Evolutionary conservation across 2,329 filamentous ascomycete species (phyloP).

Genomic region (Diaporthe longicolla): DNA sequence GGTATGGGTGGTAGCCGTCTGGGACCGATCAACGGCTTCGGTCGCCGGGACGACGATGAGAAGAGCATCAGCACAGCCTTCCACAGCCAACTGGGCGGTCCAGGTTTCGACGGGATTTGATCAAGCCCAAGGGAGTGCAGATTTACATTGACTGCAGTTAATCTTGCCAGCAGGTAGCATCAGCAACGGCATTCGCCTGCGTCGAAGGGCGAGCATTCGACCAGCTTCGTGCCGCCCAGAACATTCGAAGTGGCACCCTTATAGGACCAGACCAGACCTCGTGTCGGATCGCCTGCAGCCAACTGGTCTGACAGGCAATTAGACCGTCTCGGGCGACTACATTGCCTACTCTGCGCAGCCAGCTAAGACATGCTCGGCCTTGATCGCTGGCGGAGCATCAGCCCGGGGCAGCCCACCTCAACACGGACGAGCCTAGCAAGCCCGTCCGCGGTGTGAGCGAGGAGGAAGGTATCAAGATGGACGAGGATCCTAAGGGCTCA

Average conservation of each 20-base stretch:
- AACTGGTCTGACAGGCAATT: slow-evolving; percentile 23
- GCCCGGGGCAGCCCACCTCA: slow-evolving; percentile 20
- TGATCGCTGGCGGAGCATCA: background rate
- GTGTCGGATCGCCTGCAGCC: slow-evolving; percentile 11
- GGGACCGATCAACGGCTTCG: slow-evolving; percentile 76
- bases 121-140: slow-evolving; percentile 49
- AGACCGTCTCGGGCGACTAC: slow-evolving; percentile 1
- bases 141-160: slow-evolving; percentile 35
- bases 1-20: slow-evolving; percentile 75
- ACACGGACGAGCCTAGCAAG: slow-evolving; percentile 8
- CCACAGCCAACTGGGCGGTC: slow-evolving; percentile 87
- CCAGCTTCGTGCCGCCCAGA: slow-evolving; percentile 34
- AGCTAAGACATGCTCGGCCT: background rate
- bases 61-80: slow-evolving; percentile 97
- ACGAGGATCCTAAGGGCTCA: background rate
- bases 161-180: slow-evolving; percentile 29
- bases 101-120: slow-evolving; percentile 62
- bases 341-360: background rate
- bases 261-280: slow-evolving; percentile 14
- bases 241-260: slow-evolving; percentile 12
- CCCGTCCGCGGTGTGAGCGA: slow-evolving; percentile 23
- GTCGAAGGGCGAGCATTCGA: slow-evolving; percentile 14
- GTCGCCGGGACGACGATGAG: slow-evolving; percentile 88
- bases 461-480: background rate
- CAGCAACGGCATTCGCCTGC: slow-evolving; percentile 27